Conservation (phyloP, 2,329 filamentous ascomycete species). For the Biscogniauxia marginata region DNA sequence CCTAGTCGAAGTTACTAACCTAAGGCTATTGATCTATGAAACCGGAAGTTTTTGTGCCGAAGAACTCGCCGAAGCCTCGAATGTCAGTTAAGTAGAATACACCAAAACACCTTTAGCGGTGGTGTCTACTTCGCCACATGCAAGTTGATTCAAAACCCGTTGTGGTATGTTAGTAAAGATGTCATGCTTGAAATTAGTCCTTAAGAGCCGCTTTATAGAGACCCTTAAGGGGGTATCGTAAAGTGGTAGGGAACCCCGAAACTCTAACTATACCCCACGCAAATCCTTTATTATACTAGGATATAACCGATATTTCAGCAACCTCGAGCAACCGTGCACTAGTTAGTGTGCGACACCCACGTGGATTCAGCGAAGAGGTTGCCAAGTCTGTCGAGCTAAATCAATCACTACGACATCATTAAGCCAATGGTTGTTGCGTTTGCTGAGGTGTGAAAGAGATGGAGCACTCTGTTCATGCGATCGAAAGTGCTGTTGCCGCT, state of each 20-base stretch:
- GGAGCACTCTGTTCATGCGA: too few relatives aligned
- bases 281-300: not conserved
- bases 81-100: not conserved
- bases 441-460: too few relatives aligned
- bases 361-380: not conserved
- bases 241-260: not conserved
- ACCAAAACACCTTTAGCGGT: not conserved
- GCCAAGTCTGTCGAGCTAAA: not conserved
- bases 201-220: not conserved
- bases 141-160: not conserved
- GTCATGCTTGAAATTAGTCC: not conserved
- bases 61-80: not conserved
- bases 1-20: not conserved
- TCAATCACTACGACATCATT: not conserved
- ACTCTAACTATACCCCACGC: not conserved
- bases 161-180: not conserved
- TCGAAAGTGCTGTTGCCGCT: too few relatives aligned
- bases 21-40: not conserved
- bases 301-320: not conserved
- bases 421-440: too few relatives aligned
- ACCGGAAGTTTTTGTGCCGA: not conserved
- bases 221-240: not conserved
- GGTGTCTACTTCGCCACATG: not conserved
- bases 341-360: not conserved
- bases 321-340: not conserved